phyloP scores from a whole-genome alignment of 805 yeast genomes.

The Saccharomyces mikatae region DNA sequence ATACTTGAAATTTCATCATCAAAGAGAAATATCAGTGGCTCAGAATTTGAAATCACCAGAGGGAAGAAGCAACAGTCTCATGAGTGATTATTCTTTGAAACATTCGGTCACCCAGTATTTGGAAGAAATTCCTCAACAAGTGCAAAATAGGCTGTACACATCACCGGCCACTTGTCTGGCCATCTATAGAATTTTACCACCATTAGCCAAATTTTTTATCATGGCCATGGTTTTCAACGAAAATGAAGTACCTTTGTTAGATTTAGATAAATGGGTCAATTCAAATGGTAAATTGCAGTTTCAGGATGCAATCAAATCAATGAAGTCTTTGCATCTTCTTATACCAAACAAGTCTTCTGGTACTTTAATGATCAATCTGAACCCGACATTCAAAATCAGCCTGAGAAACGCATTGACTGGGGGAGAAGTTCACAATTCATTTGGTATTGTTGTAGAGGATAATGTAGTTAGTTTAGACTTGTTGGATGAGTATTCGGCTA shows the following conservation, averaged over 20 bases:
- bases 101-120: slow-evolving; percentile 79
- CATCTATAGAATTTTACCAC: slow-evolving; percentile 80
- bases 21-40: not conserved
- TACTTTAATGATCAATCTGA: slow-evolving; percentile 38
- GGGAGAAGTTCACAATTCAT: slow-evolving; percentile 54
- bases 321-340: slow-evolving; percentile 68
- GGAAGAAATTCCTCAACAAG: slow-evolving; percentile 80
- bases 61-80: slow-evolving; percentile 4
- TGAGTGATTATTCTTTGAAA: slow-evolving; percentile 40
- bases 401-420: slow-evolving; percentile 83
- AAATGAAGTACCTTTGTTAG: slow-evolving; percentile 56
- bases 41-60: not conserved
- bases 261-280: slow-evolving; percentile 70
- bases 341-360: slow-evolving; percentile 29
- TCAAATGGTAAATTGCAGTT: slow-evolving; percentile 44
- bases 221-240: slow-evolving; percentile 83
- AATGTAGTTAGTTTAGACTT: slow-evolving; percentile 52
- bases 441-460: slow-evolving; percentile 62
- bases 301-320: slow-evolving; percentile 69
- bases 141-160: slow-evolving; percentile 73
- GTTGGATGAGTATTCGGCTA: slow-evolving; percentile 71
- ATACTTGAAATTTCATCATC: not conserved
- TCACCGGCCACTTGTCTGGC: slow-evolving; percentile 94
- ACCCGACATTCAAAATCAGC: slow-evolving; percentile 65
- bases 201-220: slow-evolving; percentile 79